Evolutionary conservation across 1,139 yeast species (phyloP).

Genomic region (Eremothecium gossypii): DNA sequence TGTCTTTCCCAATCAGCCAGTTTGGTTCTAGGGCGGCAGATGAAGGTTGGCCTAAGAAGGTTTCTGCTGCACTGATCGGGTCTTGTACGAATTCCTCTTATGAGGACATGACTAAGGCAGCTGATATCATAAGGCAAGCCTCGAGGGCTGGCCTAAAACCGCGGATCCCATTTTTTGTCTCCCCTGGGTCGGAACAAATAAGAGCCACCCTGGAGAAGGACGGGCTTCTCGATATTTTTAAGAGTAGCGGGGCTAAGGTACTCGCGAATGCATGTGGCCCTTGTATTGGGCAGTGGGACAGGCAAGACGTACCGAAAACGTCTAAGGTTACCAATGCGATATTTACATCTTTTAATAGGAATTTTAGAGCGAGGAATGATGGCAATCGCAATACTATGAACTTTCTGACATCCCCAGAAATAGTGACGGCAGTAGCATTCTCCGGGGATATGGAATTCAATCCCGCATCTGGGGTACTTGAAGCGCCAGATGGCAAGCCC

Average conservation of each 20-base stretch:
- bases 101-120: constrained; percentile 98
- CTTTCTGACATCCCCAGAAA: constrained; percentile 92
- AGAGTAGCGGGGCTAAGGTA: constrained; percentile 89
- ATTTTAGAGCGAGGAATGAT: constrained; percentile 96
- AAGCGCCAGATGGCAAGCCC: constrained; percentile 51
- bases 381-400: constrained; percentile 97
- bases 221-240: constrained; percentile 83
- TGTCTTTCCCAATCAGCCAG: constrained; percentile 94
- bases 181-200: constrained; percentile 99
- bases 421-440: constrained; percentile 93
- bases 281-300: constrained; percentile 99
- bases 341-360: constrained; percentile 98
- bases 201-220: constrained; percentile 98
- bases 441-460: constrained; percentile 85
- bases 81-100: constrained; percentile 99
- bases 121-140: constrained; percentile 87
- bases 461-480: constrained; percentile 72
- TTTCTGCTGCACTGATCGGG: constrained; percentile 94
- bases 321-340: constrained; percentile 66
- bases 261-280: constrained; percentile 99
- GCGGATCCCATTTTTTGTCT: constrained; percentile 83
- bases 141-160: constrained; percentile 83
- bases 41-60: constrained; percentile 90
- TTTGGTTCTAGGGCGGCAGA: constrained; percentile 80
- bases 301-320: constrained; percentile 90